A percentile compares a stretch with the other conserved stretches of the same genome.
phyloP scores from a whole-genome alignment of 2,329 filamentous ascomycete genomes.

The Fusarium lateritium region DNA sequence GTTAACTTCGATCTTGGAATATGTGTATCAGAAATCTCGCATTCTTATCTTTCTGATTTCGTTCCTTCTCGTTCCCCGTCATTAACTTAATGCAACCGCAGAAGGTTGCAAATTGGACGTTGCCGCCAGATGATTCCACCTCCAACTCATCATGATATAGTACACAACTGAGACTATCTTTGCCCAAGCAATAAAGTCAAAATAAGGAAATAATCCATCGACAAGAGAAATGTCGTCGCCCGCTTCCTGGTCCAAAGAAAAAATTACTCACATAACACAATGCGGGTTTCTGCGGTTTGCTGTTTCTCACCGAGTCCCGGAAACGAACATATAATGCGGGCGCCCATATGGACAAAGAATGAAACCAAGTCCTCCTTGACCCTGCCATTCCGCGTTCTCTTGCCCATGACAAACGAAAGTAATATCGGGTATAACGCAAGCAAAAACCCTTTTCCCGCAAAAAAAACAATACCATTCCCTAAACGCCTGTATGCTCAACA shows the following conservation, averaged over 20 bases:
- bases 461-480: conserved; percentile 30
- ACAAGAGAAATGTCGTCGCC: conserved; percentile 30
- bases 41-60: conserved; percentile 32
- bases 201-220: conserved; percentile 24
- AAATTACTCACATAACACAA: conserved; percentile 42
- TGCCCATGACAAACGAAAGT: conserved; percentile 48
- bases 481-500: conserved; percentile 41
- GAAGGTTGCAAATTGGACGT: conserved; percentile 4
- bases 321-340: conserved; percentile 39
- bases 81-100: conserved; percentile 33
- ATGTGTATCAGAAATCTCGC: conserved; percentile 13
- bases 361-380: conserved; percentile 32
- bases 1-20: background rate
- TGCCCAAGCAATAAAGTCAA: conserved; percentile 23
- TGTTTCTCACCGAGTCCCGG: conserved; percentile 32
- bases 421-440: conserved; percentile 53
- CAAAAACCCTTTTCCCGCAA: conserved; percentile 41
- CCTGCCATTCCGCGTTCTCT: conserved; percentile 34
- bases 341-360: conserved; percentile 36
- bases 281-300: conserved; percentile 32
- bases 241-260: conserved; percentile 28
- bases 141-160: conserved; percentile 39
- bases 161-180: conserved; percentile 31
- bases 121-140: conserved; percentile 15
- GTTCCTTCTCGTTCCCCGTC: conserved; percentile 34